Evolutionary conservation across 768 basidiomycete genomes (phyloP).

Genomic region (Multifurca ochricompacta): DNA sequence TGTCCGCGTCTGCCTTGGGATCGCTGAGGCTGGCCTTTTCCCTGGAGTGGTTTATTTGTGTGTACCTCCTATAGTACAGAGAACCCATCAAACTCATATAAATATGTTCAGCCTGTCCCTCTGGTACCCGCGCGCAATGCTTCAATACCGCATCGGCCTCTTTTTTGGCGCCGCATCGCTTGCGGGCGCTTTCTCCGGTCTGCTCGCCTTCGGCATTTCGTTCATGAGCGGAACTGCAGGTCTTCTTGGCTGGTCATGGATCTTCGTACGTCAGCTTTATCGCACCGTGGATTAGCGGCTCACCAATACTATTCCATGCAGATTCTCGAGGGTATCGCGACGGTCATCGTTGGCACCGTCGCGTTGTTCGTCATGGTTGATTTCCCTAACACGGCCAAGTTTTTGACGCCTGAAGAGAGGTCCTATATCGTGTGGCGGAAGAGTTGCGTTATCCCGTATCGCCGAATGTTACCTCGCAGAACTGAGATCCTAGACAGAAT

Average conservation of each 20-base stretch:
- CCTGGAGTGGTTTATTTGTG: slow-evolving; percentile 72
- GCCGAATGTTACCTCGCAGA: neutral
- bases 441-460: slow-evolving; percentile 32
- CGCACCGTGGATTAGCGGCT: neutral
- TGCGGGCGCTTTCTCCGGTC: slow-evolving; percentile 26
- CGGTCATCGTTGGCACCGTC: slow-evolving; percentile 46
- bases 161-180: slow-evolving; percentile 32
- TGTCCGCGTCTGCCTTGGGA: slow-evolving; percentile 49
- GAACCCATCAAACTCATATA: neutral
- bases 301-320: slow-evolving; percentile 17
- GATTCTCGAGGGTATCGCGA: slow-evolving; percentile 60
- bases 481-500: slow-evolving; percentile 31
- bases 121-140: slow-evolving; percentile 30
- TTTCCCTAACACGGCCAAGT: slow-evolving; percentile 49
- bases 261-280: slow-evolving; percentile 24
- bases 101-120: slow-evolving; percentile 23
- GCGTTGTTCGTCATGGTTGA: slow-evolving; percentile 53
- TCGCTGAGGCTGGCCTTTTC: slow-evolving; percentile 64
- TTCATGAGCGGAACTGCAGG: slow-evolving; percentile 29
- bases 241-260: slow-evolving; percentile 29
- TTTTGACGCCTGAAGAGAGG: slow-evolving; percentile 55
- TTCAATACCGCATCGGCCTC: slow-evolving; percentile 28
- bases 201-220: slow-evolving; percentile 31
- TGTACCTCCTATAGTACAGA: slow-evolving; percentile 19
- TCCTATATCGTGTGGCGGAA: slow-evolving; percentile 47